Conservation (phyloP, 2,329 filamentous ascomycete species). For the Xylogone sp. region DNA sequence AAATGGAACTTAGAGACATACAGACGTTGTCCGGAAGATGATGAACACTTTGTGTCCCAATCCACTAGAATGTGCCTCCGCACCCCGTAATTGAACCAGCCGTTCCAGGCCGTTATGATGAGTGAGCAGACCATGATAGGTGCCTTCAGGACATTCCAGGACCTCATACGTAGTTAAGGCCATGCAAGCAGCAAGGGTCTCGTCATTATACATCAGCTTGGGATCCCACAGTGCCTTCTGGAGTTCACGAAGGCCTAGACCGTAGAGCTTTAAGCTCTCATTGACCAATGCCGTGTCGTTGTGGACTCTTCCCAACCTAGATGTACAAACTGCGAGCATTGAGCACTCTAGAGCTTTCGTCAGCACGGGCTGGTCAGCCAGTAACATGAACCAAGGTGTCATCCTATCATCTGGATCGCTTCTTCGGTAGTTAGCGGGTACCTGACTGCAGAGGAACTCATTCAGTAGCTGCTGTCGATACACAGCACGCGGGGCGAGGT, state of each 20-base stretch:
- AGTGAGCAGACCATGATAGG: conserved; percentile 25
- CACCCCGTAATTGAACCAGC: conserved; percentile 29
- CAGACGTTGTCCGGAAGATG: conserved; percentile 24
- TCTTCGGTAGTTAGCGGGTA: conserved; percentile 7
- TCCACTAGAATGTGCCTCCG: conserved; percentile 26
- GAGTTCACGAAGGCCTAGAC: conserved; percentile 29
- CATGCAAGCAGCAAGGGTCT: conserved; percentile 33
- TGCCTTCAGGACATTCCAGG: conserved; percentile 30
- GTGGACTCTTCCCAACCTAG: conserved; percentile 24
- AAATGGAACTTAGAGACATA: conserved; percentile 1
- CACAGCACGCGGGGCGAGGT: conserved; percentile 5
- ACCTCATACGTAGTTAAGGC: conserved; percentile 31
- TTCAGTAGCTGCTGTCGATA: conserved; percentile 26
- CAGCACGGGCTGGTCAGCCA: conserved; percentile 20
- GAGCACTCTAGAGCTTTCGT: conserved; percentile 26
- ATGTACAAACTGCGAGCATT: conserved; percentile 24
- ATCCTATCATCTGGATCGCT: conserved; percentile 1
- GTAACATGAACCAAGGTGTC: conserved; percentile 25
- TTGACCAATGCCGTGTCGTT: conserved; percentile 21
- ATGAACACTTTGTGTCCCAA: conserved; percentile 31
- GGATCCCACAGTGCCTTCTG: conserved; percentile 31
- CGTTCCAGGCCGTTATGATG: conserved; percentile 30
- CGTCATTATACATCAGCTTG: conserved; percentile 28
- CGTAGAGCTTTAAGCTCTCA: conserved; percentile 31
- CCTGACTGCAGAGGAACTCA: conserved; percentile 21